Percentiles rank a stretch among this genome's conserved stretches.
Conservation (phyloP, 2,329 filamentous ascomycete species). For the Juglanconis sp. region DNA sequence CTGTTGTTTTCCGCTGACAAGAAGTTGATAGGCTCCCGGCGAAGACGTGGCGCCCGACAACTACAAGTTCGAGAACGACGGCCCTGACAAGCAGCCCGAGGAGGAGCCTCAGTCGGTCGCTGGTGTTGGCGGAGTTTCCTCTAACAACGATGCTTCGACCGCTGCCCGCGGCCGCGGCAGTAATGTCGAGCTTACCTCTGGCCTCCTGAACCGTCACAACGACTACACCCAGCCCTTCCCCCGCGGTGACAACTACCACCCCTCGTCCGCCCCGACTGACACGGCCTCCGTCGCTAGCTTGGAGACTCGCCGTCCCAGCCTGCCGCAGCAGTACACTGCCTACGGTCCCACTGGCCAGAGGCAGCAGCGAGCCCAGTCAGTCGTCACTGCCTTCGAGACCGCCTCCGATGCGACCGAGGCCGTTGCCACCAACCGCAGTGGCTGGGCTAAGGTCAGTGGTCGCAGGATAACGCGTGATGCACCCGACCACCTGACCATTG, state of each 20-base stretch:
- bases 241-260: not conserved
- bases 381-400: constrained; percentile 5
- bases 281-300: not conserved
- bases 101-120: not conserved
- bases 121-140: not conserved
- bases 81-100: not conserved
- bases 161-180: not conserved
- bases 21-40: not conserved
- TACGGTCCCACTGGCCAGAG: constrained; percentile 23
- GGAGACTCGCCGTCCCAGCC: not conserved
- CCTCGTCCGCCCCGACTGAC: constrained; percentile 8
- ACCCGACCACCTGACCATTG: not conserved
- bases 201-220: not conserved
- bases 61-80: not conserved
- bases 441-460: constrained; percentile 22
- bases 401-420: not conserved
- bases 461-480: not conserved
- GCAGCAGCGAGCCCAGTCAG: constrained; percentile 6
- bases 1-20: too few relatives aligned
- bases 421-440: not conserved
- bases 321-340: constrained; percentile 18
- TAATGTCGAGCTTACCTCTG: not conserved
- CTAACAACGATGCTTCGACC: not conserved
- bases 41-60: not conserved
- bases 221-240: not conserved